Evolutionary conservation across 768 basidiomycete genomes (phyloP), one percentile per base, ranked within the genome.

Genomic region (Leccinum truebloodii): DNA sequence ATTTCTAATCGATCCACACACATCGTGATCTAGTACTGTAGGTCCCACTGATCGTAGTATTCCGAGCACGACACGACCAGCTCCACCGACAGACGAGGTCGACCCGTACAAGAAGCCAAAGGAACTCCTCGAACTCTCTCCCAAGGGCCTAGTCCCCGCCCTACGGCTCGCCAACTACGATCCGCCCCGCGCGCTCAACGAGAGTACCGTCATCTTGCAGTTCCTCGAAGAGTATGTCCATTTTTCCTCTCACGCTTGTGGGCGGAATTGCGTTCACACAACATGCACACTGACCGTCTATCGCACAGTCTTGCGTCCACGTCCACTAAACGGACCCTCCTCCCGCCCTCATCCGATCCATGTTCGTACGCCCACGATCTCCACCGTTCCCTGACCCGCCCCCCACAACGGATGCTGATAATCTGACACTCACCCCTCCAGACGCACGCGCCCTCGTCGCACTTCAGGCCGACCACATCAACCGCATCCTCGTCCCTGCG

Each of bases 21-120:
- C 24, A 24, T 24, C 6, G 13, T 30, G 6, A 4, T 24, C 9
- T 52, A 80, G 80, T 81, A 81, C 57, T 75, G 79, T 82, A 60
- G 65, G 74, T 71, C 39, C 28, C 37, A 46, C 37, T 6, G n/a
- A 50, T 54, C 14, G 3, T 14, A 18, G 3, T 37, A 4, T n/a
- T 10, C 16, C 10, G 39, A 28, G 52, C 12, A 59, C 64, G 26
- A 22, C 9, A 22, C 28, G 48, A 48, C 54, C 35, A 13, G 13
- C 7, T 24, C 4, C 24, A 4, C 34, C 28, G 41, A 57, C 60
- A 91, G 90, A 88, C 65, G 90, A 92, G 73, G 88, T 91, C 30
- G 88, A 92, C 72, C 89, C 90, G 20, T 92, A 93, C 77, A 85
- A 86, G 74, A 94, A 93, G 65, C 89, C 92, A 0, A 72, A 83